These are phyloP conservation scores for Geoglossum glabrum DNA, from an alignment of 495 filamentous ascomycete genomes.

Conservation along the genomic window DNA sequence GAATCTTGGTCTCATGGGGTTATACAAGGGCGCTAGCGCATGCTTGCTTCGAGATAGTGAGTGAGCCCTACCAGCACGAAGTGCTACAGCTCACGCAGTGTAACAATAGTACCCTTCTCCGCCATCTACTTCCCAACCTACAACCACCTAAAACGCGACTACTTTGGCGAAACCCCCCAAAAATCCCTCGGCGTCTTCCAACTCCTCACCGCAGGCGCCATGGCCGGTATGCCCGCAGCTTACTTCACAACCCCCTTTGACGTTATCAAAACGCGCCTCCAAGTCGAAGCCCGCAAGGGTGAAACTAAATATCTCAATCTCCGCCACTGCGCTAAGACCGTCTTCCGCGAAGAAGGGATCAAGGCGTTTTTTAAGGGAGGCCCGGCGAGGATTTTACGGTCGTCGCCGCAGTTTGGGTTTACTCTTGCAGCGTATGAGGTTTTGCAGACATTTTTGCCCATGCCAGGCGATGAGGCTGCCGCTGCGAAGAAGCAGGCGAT, in stretches of 20 bases:
- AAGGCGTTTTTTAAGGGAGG: constrained; percentile 96
- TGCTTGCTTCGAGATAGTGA: constrained; percentile 69
- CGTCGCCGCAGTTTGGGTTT: constrained; percentile 93
- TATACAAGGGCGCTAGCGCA: constrained; percentile 95
- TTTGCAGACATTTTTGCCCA: constrained; percentile 62
- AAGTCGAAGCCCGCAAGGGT: constrained; percentile 92
- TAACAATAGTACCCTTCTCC: constrained; percentile 58
- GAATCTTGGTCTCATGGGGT: constrained; percentile 81
- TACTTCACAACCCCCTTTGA: constrained; percentile 96
- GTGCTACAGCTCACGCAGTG: neutral
- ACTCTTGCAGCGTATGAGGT: constrained; percentile 90
- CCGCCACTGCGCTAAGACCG: constrained; percentile 66
- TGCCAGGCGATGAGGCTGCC: constrained; percentile 42
- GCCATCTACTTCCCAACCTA: constrained; percentile 98
- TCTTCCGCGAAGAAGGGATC: constrained; percentile 81
- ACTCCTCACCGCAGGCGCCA: constrained; percentile 84
- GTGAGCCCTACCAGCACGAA: neutral
- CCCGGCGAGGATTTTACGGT: constrained; percentile 80
- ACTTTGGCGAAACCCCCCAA: constrained; percentile 75
- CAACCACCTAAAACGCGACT: constrained; percentile 77
- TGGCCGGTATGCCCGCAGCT: constrained; percentile 95
- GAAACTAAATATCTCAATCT: constrained; percentile 70
- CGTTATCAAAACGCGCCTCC: constrained; percentile 95
- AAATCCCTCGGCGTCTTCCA: constrained; percentile 86
- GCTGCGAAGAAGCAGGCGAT: neutral